These are phyloP conservation scores for Fragilariopsis cylindrus DNA, from an alignment of 108 stramenopile genomes.

Conservation along the genomic window DNA sequence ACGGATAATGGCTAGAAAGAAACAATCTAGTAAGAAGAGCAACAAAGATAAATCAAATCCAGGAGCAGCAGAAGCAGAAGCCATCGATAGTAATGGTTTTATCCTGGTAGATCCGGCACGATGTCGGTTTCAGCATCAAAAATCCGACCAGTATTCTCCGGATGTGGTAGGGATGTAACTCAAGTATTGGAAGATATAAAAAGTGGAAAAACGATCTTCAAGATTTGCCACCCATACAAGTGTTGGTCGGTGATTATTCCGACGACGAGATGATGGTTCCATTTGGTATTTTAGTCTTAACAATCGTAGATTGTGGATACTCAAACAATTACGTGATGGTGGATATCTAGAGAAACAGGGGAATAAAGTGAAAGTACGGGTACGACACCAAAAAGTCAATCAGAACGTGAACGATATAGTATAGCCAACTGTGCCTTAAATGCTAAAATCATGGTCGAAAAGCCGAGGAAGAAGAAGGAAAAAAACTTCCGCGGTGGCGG, in stretches of 20 bases:
- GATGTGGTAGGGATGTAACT: slow-evolving; percentile 83
- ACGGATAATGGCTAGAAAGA: no score
- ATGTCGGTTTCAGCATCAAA: slow-evolving; percentile 89
- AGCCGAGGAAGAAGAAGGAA: background rate
- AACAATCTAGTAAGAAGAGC: no score
- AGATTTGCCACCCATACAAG: slow-evolving; percentile 90
- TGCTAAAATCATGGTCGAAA: slow-evolving; percentile 29
- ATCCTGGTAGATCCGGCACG: slow-evolving; percentile 72
- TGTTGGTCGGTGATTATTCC: slow-evolving; percentile 61
- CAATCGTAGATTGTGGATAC: slow-evolving; percentile 89
- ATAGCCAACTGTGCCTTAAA: slow-evolving; percentile 69
- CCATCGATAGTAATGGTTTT: slow-evolving; percentile 8
- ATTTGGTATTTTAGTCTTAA: slow-evolving; percentile 91
- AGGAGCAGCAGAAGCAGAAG: background rate
- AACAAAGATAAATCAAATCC: no score
- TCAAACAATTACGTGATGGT: slow-evolving; percentile 82
- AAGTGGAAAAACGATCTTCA: slow-evolving; percentile 47
- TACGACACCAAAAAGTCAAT: slow-evolving; percentile 63
- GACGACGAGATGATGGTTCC: slow-evolving; percentile 36
- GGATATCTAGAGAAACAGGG: slow-evolving; percentile 51
- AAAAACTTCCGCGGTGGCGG: background rate
- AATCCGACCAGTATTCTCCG: slow-evolving; percentile 86
- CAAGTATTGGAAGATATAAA: slow-evolving; percentile 81
- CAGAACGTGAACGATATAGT: slow-evolving; percentile 64
- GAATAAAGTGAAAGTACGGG: slow-evolving; percentile 60